Evolutionary conservation across 2,329 filamentous ascomycete genomes (phyloP), one percentile per base, ranked within the genome.

Genomic region (Drechslerella dactyloides): DNA sequence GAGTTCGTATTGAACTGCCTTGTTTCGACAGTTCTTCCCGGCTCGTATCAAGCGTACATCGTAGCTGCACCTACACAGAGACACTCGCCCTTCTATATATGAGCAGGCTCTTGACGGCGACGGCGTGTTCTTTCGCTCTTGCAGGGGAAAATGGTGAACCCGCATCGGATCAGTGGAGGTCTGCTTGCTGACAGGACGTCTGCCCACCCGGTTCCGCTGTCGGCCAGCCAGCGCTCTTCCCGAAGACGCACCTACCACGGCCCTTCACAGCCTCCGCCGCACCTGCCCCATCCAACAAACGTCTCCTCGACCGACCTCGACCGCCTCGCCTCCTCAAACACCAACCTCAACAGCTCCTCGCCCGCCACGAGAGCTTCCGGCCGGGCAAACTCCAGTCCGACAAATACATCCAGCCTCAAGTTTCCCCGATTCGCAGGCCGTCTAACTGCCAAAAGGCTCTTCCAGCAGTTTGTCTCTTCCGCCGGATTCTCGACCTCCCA

Each of bases 381-480:
- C 37, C 61, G 69, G 68, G 17, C 62, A 50, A 64, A 69, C 54
- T 62, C 56, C 60, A 65, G 55, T 52, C 23, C 52, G 51, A 55
- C 57, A 46, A 70, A 59, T 70, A 35, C 51, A n/a, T n/a, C n/a
- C 74, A 24, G 55, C 52, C 46, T 60, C 21, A 66, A 63, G 66
- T 30, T 72, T 64, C 51, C 56, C 55, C 57, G 62, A 27, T 59
- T 69, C 53, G 57, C 59, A 27, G 61, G 74, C 50, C 62, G 69
- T 19, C 69, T 63, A 30, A 73, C 75, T 52, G 75, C 75, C 15
- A 76, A 76, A 50, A 63, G 62, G 48, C 66, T 76, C 19, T 75
- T 76, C 54, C 70, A 75, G 13, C 75, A 76, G 44, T 73, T 74
- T 37, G 68, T 76, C 42, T 75, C 74, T 15, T 76, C 75, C n/a